Conservation (phyloP, 257 asterid species). For the Plantago elongata region DNA sequence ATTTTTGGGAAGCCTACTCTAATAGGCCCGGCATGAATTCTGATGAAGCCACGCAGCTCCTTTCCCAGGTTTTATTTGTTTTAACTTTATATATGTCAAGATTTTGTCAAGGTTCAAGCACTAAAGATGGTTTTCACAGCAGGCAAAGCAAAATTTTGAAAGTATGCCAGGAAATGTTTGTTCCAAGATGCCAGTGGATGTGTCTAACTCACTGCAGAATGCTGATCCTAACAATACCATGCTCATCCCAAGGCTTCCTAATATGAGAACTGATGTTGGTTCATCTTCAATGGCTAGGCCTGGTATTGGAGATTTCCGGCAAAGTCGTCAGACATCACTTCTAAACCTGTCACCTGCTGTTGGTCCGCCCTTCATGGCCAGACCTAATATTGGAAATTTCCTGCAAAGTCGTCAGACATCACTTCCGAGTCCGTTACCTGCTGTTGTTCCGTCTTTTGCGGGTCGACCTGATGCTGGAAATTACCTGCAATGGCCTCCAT, state of each 20-base stretch:
- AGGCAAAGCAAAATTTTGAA: constrained; percentile 17
- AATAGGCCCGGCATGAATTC: background rate
- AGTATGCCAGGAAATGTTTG: constrained; percentile 1
- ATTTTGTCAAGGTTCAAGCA: constrained; percentile 5
- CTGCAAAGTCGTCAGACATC: no score
- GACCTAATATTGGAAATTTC: no score
- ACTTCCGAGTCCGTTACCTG: no score
- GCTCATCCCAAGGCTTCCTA: constrained; percentile 10
- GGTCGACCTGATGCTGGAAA: no score
- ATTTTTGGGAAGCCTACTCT: constrained; percentile 32
- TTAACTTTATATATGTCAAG: background rate
- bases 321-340: background rate
- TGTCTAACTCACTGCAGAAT: constrained; percentile 16
- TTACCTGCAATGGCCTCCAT: no score
- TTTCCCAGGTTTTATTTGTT: constrained; percentile 28
- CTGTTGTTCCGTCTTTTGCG: no score
- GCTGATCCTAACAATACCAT: constrained; percentile 2
- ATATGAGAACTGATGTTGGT: constrained; percentile 1
- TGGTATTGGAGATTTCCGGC: background rate
- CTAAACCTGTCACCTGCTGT: no score
- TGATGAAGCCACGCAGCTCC: constrained; percentile 7
- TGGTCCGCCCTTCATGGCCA: no score
- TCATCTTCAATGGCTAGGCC: background rate
- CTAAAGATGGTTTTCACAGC: background rate
- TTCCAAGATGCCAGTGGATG: constrained; percentile 5